Evolutionary conservation across 192 early-diverging fungal genomes (phyloP), one percentile per base, ranked within the genome.

Genomic region (Linnemannia hyalina): DNA sequence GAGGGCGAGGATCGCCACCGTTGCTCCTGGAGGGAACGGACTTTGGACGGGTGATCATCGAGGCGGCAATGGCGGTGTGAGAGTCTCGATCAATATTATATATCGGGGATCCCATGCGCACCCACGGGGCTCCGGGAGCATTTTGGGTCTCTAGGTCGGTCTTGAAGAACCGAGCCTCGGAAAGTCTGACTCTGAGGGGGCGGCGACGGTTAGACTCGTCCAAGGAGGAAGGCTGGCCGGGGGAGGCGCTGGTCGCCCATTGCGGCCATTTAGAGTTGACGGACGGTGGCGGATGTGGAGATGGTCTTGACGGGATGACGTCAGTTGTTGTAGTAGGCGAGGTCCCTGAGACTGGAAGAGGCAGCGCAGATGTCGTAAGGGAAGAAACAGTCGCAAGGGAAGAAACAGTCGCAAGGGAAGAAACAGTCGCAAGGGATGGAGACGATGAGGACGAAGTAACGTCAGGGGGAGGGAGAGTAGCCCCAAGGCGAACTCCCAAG

Each of bases 11-110:
- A 18, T 70, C 69, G 22, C 35, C 69, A 20, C 41, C 38, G 18
- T 29, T 13, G 18, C 22, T 42, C 36, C 7, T 42, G 41, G 69
- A 38, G 22, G 35, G 18, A 15, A 70, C 40, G 35, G 69, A 22
- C 41, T 46, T 29, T 22, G 46, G 74, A 41, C 77, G 41, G 38
- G 73, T 49, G 26, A 83, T 60, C 76, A 83, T 78, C 3, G 82
- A 83, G 6, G 76, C 82, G 3, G 82, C 70, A 32, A 83, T 68
- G 63, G 72, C 70, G n/a, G 76, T 70, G 18, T 78, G 74, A 15
- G 76, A 70, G 4, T 20, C 26, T 4, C 54, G 15, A 44, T 83
- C 76, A 26, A 75, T 78, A 10, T 78, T 57, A 40, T 83, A 83
- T 11, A 78, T 68, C 0, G 82, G 82, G 2, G 76, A 78, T 3